Conservation (phyloP, 306 rosid genomes). For the Vachellia pachyceras region DNA sequence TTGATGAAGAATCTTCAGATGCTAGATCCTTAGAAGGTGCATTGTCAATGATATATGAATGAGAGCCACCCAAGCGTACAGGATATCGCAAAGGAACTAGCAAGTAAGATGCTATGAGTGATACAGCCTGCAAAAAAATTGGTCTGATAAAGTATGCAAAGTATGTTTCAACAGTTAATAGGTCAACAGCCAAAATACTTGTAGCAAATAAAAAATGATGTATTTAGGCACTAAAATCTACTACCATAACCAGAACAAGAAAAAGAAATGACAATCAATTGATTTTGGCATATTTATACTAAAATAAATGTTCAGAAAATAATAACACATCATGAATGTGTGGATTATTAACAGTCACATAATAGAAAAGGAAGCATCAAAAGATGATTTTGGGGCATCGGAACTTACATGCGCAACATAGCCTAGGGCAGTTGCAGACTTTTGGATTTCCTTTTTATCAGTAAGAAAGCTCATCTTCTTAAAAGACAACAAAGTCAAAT, state of each 20-base stretch:
- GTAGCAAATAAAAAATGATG: no score
- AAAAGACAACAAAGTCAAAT: constrained; percentile 79
- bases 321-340: neutral
- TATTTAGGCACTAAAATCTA: constrained; percentile 27
- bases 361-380: constrained; percentile 16
- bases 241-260: constrained; percentile 21
- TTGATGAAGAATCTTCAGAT: constrained; percentile 59
- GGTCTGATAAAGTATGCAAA: constrained; percentile 44
- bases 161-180: no score
- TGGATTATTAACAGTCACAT: neutral
- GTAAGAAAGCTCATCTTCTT: constrained; percentile 84
- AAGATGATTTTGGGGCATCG: constrained; percentile 20
- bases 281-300: constrained; percentile 15
- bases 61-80: constrained; percentile 82
- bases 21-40: constrained; percentile 78
- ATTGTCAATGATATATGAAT: constrained; percentile 75
- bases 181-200: no score
- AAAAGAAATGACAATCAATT: constrained; percentile 32
- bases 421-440: constrained; percentile 92
- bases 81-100: constrained; percentile 93
- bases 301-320: constrained; percentile 5
- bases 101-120: constrained; percentile 81
- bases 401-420: constrained; percentile 86
- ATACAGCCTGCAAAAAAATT: constrained; percentile 79
- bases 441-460: constrained; percentile 91